phyloP scores from a whole-genome alignment of 805 yeast species.

The Diddensiella transvaalensis region DNA sequence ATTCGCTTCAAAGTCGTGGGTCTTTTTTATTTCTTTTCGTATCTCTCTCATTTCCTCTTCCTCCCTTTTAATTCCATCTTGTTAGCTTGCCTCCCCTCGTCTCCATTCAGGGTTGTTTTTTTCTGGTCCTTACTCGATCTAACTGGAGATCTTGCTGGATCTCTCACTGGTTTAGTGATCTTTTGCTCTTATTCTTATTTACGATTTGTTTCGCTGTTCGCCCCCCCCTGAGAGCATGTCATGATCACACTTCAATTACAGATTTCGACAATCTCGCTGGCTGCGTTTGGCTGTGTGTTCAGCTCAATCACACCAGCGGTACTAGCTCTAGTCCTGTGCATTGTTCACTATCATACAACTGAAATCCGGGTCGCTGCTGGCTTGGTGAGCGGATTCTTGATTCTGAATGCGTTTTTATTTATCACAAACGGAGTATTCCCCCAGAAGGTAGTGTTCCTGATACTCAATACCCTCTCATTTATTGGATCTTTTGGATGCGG shows the following conservation, averaged over 20 bases:
- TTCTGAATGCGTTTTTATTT: neutral
- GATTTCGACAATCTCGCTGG: slow-evolving; percentile 27
- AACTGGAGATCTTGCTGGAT: no score
- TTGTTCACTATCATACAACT: slow-evolving; percentile 8
- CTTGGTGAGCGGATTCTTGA: slow-evolving; percentile 8
- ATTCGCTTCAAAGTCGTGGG: no score
- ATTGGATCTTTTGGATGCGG: slow-evolving; percentile 12
- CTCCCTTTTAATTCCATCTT: no score
- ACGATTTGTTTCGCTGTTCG: no score
- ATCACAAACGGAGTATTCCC: slow-evolving; percentile 9
- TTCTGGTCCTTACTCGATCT: no score
- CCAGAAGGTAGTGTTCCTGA: slow-evolving; percentile 5
- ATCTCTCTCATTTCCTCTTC: no score
- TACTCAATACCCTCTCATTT: slow-evolving; percentile 1
- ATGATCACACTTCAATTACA: slow-evolving; percentile 27
- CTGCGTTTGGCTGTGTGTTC: slow-evolving; percentile 17
- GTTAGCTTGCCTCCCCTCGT: no score
- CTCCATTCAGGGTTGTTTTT: no score
- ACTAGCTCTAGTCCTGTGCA: slow-evolving; percentile 12
- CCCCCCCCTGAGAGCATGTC: no score
- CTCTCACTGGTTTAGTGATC: no score
- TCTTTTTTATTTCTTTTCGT: no score
- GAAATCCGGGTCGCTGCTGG: slow-evolving; percentile 11
- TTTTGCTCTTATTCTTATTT: no score
- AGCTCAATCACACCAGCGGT: slow-evolving; percentile 16